Conservation (phyloP, 352 stramenopile species). For the Pythium chondricola region DNA sequence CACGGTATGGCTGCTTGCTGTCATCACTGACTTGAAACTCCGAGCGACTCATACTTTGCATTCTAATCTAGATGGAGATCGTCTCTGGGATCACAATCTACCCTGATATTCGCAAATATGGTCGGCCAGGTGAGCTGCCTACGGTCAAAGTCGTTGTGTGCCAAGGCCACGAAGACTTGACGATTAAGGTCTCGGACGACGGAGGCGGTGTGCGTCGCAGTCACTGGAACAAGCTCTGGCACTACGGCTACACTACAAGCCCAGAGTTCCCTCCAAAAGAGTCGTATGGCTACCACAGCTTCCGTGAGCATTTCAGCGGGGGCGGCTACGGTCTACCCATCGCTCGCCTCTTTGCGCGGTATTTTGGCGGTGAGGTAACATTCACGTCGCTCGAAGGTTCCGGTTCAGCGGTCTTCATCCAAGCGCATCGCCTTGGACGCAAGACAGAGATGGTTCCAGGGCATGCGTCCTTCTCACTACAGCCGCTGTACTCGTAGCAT, state of each 20-base stretch:
- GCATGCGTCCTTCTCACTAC: conserved; percentile 30
- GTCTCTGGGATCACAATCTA: conserved; percentile 69
- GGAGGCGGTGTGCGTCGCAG: conserved; percentile 96
- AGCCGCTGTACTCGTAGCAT: conserved; percentile 19
- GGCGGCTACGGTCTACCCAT: conserved; percentile 95
- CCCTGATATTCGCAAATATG: conserved; percentile 71
- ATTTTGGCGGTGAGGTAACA: conserved; percentile 98
- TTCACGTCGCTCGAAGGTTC: conserved; percentile 99
- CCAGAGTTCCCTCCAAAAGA: conserved; percentile 43
- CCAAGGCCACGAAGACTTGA: conserved; percentile 92
- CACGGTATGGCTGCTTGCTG: neutral
- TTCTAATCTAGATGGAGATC: conserved; percentile 23
- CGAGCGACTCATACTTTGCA: neutral
- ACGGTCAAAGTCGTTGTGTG: conserved; percentile 97
- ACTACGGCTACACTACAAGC: conserved; percentile 99
- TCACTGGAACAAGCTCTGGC: conserved; percentile 97
- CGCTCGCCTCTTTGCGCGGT: conserved; percentile 92
- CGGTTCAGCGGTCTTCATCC: conserved; percentile 91
- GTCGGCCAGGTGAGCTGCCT: conserved; percentile 53
- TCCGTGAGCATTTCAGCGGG: conserved; percentile 87
- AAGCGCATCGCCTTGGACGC: conserved; percentile 67
- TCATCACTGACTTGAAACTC: too few species aligned
- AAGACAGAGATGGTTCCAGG: conserved; percentile 72
- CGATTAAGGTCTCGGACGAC: conserved; percentile 98
- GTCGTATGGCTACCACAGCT: conserved; percentile 66